A percentile compares a stretch with the other conserved stretches of the same genome.
Conservation (phyloP, 257 asterid species). For the Oldenlandia corymbosa region DNA sequence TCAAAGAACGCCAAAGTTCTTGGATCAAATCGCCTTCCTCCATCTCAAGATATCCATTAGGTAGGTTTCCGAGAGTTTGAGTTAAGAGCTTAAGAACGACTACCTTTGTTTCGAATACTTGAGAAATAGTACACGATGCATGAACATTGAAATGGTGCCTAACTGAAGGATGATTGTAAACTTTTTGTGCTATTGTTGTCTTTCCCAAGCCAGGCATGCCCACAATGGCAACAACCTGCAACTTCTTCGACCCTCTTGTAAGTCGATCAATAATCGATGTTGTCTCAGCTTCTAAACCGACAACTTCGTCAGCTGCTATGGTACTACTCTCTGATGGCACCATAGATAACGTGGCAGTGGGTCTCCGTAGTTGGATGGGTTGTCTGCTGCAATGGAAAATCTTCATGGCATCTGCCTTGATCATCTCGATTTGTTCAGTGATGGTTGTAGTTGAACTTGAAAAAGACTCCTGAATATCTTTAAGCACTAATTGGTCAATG, state of each 20-base stretch:
- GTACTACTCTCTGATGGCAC: not conserved
- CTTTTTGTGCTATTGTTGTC: conserved; percentile 18
- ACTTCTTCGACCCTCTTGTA: not conserved
- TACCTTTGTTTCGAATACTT: too few species aligned
- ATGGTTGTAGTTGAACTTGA: not conserved
- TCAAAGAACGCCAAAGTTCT: not conserved
- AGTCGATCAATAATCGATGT: not conserved
- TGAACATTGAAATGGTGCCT: too few species aligned
- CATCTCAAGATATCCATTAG: too few species aligned
- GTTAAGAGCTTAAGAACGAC: too few species aligned
- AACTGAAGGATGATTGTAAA: too few species aligned
- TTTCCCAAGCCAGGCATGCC: conserved; percentile 16
- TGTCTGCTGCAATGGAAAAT: not conserved
- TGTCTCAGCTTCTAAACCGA: conserved; percentile 2
- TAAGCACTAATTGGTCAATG: not conserved
- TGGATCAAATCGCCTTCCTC: not conserved
- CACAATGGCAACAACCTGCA: conserved; percentile 5
- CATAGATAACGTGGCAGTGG: too few species aligned
- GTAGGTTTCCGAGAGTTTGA: too few species aligned
- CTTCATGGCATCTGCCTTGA: not conserved
- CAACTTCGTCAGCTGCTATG: not conserved
- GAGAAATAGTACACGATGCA: too few species aligned
- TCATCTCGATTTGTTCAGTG: not conserved
- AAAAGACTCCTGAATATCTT: not conserved
- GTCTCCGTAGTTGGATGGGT: too few species aligned